Conservation (phyloP, 225 moss, liverwort and hornwort species). For the Lunularia cruciata region DNA sequence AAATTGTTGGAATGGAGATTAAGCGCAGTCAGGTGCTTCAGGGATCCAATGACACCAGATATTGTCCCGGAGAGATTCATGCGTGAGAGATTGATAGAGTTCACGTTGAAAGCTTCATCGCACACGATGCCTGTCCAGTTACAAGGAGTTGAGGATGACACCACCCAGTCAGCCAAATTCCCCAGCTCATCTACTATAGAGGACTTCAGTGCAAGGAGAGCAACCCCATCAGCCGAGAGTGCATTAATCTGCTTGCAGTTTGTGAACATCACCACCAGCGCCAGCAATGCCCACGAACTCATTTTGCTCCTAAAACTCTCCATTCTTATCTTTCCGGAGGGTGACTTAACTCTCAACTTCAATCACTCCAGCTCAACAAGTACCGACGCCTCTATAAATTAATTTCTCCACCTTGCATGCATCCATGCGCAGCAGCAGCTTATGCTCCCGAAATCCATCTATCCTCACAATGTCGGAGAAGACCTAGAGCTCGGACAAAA, state of each 20-base stretch:
- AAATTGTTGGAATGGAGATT: conserved; percentile 75
- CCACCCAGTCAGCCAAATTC: conserved; percentile 30
- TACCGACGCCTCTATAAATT: not conserved
- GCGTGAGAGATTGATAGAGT: conserved; percentile 20
- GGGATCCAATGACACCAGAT: conserved; percentile 33
- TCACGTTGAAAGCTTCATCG: conserved; percentile 25
- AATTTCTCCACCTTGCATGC: not conserved
- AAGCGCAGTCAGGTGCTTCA: conserved; percentile 28
- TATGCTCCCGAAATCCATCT: not conserved
- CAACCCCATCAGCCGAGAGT: conserved; percentile 29
- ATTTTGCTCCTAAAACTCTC: not conserved
- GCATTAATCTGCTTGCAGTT: not conserved
- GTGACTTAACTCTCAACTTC: not conserved
- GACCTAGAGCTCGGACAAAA: too few species aligned
- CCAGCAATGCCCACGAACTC: not conserved
- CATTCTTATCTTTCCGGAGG: not conserved
- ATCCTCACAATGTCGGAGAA: too few species aligned
- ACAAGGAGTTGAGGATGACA: conserved; percentile 14
- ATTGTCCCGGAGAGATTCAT: conserved; percentile 26
- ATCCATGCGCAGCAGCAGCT: not conserved
- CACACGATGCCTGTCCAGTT: conserved; percentile 36
- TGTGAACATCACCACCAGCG: not conserved
- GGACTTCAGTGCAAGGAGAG: conserved; percentile 33
- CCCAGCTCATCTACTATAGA: conserved; percentile 23
- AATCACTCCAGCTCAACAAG: not conserved